Conservation (phyloP, 352 stramenopile genomes). For the Aphanomyces invadans region DNA sequence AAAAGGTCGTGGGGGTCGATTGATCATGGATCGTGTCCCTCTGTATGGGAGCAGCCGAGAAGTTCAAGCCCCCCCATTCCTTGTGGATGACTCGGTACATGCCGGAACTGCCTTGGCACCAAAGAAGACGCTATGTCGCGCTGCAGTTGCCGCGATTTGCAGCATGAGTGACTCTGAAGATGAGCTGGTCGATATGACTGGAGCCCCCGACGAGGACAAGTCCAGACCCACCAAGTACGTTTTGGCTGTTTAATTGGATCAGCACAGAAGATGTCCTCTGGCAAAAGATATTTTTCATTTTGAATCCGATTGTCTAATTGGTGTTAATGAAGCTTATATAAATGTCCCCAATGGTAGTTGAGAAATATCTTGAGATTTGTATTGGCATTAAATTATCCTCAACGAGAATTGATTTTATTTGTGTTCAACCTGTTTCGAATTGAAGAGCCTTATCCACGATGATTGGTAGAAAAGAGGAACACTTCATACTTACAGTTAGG, state of each 20-base stretch:
- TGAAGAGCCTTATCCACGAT: too few species aligned
- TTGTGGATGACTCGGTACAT: slow-evolving; percentile 9
- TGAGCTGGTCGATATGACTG: slow-evolving; percentile 50
- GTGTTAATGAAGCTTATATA: too few species aligned
- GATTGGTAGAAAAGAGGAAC: too few species aligned
- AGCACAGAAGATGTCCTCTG: too few species aligned
- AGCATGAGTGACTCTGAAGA: slow-evolving; percentile 81
- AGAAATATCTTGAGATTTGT: too few species aligned
- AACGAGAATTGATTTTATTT: too few species aligned
- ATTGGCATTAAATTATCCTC: too few species aligned
- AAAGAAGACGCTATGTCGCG: slow-evolving; percentile 19
- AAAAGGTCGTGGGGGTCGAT: slow-evolving; percentile 56
- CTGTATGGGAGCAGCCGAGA: slow-evolving; percentile 53
- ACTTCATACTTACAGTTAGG: too few species aligned
- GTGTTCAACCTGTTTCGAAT: too few species aligned
- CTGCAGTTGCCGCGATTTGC: slow-evolving; percentile 67
- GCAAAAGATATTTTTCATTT: too few species aligned
- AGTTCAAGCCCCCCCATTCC: slow-evolving; percentile 35
- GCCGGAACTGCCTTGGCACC: slow-evolving; percentile 23
- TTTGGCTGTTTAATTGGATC: slow-evolving; percentile 7
- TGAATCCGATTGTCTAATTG: too few species aligned
- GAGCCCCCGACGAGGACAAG: slow-evolving; percentile 13
- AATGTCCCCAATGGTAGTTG: too few species aligned
- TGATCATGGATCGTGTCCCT: slow-evolving; percentile 69
- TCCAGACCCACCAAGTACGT: slow-evolving; percentile 1